Base-by-base conservation (phyloP, 2,329 filamentous ascomycete species). In the Conoideocrella luteorostrata region DNA sequence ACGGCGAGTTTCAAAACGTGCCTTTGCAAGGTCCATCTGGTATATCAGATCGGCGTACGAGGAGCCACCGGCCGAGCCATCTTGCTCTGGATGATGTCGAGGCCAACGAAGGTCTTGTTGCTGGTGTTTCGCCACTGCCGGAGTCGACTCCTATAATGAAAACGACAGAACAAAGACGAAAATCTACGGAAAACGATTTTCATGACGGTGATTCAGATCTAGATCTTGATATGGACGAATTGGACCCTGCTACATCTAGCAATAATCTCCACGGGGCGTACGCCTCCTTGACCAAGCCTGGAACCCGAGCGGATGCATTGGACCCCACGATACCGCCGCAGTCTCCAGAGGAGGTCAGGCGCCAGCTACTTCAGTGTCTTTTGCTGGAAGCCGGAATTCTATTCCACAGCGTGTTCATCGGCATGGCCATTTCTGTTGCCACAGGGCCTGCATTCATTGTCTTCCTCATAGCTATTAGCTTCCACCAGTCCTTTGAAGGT, bases 401-500 rank as follows among this genome's bases (percentile, higher is more conserved):
- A 13, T 91, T 91, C 59, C 87, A 93, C 67, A 86, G 81, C 56
- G 74, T 93, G 43, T 93, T 93, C 57, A 91, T 93, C 54, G 87
- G 87, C 49, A 90, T 91, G 85, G 86, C 87, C 4, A 74, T 93
- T 23, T 88, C 84, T 1, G 87, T 93, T 1, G 82, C 87, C 0
- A 88, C 85, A 0, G 86, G 86, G 0, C 83, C 86, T 0, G 80
- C 84, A 1, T 93, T 93, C 57, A 70, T 88, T 33, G 84, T 91
- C 11, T 86, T 93, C 50, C 70, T 93, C 0, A 72, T 90, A 23
- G 87, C 87, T 39, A 89, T 93, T 49, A 80, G 78, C 51, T 90
- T 91, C 63, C 87, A 93, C 57, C 86, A 95, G 66, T 88, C 86
- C 1, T 95, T 95, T 51, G 88, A 95, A 66, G 88, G 88, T 2